Evolutionary conservation across 2,329 filamentous ascomycete genomes (phyloP).

Genomic region (Hypoxylon rubiginosum): DNA sequence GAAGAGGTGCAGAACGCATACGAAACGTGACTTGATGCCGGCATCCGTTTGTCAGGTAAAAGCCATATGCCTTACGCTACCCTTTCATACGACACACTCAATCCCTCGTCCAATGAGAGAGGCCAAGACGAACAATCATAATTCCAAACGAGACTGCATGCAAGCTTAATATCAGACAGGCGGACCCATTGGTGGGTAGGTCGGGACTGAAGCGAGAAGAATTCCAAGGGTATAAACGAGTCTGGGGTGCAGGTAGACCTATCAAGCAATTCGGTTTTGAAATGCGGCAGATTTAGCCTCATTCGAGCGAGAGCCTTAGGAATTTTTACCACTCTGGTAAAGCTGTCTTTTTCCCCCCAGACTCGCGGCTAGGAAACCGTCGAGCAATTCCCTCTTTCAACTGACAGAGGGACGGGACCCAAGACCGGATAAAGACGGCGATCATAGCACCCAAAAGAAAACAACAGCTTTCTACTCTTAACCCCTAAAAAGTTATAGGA

Average conservation of each 20-base stretch:
- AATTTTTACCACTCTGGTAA: neutral
- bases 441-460: slow-evolving; percentile 23
- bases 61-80: slow-evolving; percentile 21
- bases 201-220: slow-evolving; percentile 28
- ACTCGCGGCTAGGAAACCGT: slow-evolving; percentile 10
- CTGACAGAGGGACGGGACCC: slow-evolving; percentile 28
- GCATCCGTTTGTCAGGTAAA: slow-evolving; percentile 19
- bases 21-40: slow-evolving; percentile 34
- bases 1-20: slow-evolving; percentile 23
- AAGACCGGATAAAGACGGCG: slow-evolving; percentile 39
- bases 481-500: slow-evolving; percentile 15
- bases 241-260: slow-evolving; percentile 44
- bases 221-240: slow-evolving; percentile 36
- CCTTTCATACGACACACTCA: slow-evolving; percentile 23
- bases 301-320: slow-evolving; percentile 30
- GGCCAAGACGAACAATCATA: slow-evolving; percentile 8
- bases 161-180: slow-evolving; percentile 28
- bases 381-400: slow-evolving; percentile 34
- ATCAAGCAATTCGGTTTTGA: slow-evolving; percentile 38
- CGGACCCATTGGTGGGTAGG: slow-evolving; percentile 26
- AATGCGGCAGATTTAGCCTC: slow-evolving; percentile 47
- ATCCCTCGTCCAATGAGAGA: slow-evolving; percentile 23
- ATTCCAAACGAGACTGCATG: slow-evolving; percentile 16
- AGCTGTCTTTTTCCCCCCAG: neutral
- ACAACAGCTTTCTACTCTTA: slow-evolving; percentile 15